Conservation (phyloP, 306 rosid genomes). For the Geum urbanum region DNA sequence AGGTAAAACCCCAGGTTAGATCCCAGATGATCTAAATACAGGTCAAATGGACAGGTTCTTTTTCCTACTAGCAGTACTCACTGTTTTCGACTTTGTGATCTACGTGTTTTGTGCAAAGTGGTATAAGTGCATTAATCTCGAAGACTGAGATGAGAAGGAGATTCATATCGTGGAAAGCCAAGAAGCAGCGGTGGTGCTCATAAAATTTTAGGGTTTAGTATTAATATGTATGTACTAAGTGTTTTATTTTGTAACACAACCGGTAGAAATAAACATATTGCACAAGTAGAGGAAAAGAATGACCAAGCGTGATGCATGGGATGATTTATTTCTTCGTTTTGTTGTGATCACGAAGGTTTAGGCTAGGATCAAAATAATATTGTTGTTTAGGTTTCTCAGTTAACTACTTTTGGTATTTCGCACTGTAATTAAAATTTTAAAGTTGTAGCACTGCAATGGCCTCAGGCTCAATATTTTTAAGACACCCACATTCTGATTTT, state of each 20-base stretch:
- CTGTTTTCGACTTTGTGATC: constrained; percentile 44
- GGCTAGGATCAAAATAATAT: too few relatives aligned
- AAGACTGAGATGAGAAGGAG: constrained; percentile 10
- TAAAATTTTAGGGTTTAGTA: neutral
- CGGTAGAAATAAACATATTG: neutral
- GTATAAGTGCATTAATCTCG: constrained; percentile 38
- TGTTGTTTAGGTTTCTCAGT: too few relatives aligned
- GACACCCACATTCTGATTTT: too few relatives aligned
- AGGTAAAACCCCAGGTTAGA: constrained; percentile 55
- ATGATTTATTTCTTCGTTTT: too few relatives aligned
- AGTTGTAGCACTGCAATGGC: too few relatives aligned
- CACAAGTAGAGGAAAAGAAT: neutral
- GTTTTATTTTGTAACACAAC: neutral
- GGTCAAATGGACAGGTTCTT: constrained; percentile 67
- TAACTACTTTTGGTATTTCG: too few relatives aligned
- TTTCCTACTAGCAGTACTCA: constrained; percentile 54
- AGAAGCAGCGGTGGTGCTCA: constrained; percentile 4
- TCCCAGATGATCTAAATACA: constrained; percentile 53
- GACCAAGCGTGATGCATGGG: too few relatives aligned
- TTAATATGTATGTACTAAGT: neutral
- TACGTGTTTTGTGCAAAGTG: constrained; percentile 54
- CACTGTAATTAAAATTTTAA: too few relatives aligned
- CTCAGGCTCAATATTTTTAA: too few relatives aligned
- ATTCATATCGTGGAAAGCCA: neutral
- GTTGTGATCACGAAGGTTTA: too few relatives aligned